phyloP scores from a whole-genome alignment of 2,329 filamentous ascomycete genomes.

The Fusarium sp. region DNA sequence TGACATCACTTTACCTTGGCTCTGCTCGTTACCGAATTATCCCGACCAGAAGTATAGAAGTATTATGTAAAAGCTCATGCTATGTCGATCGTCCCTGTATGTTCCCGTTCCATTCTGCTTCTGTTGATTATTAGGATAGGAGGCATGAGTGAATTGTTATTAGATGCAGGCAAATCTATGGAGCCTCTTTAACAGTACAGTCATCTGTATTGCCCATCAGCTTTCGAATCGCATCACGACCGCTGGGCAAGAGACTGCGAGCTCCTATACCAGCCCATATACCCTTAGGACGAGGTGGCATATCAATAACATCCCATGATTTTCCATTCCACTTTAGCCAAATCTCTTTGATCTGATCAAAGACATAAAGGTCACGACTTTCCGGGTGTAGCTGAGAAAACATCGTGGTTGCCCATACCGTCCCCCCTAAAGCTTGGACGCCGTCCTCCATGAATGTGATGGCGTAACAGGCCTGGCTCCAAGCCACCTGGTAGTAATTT shows the following conservation, averaged over 20 bases:
- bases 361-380: background rate
- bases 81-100: conserved; percentile 7
- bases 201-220: background rate
- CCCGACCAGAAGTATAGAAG: background rate
- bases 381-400: conserved; percentile 1
- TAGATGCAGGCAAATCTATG: no score
- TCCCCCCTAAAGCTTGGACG: background rate
- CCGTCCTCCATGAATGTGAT: background rate
- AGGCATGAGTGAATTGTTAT: no score
- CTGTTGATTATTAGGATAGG: no score
- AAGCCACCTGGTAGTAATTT: conserved; percentile 4
- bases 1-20: conserved; percentile 32
- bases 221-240: background rate
- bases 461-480: conserved; percentile 10
- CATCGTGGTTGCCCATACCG: conserved; percentile 12
- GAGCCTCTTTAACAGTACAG: no score
- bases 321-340: conserved; percentile 9
- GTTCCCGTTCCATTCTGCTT: background rate
- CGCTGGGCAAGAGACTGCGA: background rate
- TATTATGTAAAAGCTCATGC: conserved; percentile 11
- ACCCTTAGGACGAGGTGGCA: background rate
- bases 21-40: background rate
- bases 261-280: conserved; percentile 9
- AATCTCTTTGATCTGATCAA: background rate
- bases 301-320: background rate